These are phyloP conservation scores for Porpolomopsis calyptriformis DNA, from an alignment of 768 basidiomycete genomes.

Conservation along the genomic window DNA sequence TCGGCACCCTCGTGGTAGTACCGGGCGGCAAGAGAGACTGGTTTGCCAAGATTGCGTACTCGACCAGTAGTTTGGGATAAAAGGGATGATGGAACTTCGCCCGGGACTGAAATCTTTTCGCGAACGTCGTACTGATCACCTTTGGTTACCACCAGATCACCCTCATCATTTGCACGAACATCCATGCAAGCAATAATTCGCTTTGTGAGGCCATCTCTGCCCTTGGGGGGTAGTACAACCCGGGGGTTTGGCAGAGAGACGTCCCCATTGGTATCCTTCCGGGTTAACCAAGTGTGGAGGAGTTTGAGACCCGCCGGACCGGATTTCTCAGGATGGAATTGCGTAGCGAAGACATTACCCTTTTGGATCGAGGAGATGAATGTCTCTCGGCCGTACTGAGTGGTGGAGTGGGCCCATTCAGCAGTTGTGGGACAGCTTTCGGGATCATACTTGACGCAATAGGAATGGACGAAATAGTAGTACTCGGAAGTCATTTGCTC, in stretches of 20 bases:
- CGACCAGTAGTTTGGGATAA: conserved; percentile 46
- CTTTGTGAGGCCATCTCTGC: conserved; percentile 69
- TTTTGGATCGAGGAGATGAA: conserved; percentile 80
- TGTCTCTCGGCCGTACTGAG: conserved; percentile 88
- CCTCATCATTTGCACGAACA: conserved; percentile 89
- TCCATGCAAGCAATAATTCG: conserved; percentile 97
- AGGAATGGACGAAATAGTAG: conserved; percentile 98
- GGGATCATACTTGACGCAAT: conserved; percentile 66
- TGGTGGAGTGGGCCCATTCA: conserved; percentile 74
- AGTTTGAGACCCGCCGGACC: conserved; percentile 77
- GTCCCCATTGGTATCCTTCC: conserved; percentile 33
- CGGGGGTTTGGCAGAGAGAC: conserved; percentile 23
- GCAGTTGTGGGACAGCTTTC: conserved; percentile 43
- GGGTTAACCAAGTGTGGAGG: conserved; percentile 69
- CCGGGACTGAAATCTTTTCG: conserved; percentile 43
- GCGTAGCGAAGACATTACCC: conserved; percentile 81
- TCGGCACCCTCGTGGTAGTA: conserved; percentile 89
- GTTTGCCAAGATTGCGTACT: conserved; percentile 96
- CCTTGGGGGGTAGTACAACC: conserved; percentile 29
- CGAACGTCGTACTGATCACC: conserved; percentile 99
- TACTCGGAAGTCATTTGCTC: conserved; percentile 26
- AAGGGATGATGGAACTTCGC: conserved; percentile 14
- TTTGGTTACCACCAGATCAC: conserved; percentile 97
- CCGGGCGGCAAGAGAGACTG: conserved; percentile 77
- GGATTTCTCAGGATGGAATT: conserved; percentile 98